Evolutionary conservation across 2,329 filamentous ascomycete species (phyloP).

Genomic region (Fusarium praegraminearum): DNA sequence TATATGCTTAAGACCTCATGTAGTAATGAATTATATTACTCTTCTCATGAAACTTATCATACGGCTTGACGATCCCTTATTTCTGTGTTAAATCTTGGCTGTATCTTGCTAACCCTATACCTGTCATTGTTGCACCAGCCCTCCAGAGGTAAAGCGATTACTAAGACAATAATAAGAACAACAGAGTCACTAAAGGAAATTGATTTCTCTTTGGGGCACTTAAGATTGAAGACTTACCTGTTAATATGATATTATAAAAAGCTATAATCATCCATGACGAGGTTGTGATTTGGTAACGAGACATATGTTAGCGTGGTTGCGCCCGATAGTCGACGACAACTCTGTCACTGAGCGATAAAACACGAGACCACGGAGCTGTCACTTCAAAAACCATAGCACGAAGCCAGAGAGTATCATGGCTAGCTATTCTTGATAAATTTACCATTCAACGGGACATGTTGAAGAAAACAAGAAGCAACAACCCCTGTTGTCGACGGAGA

Average conservation of each 20-base stretch:
- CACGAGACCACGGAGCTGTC: not conserved
- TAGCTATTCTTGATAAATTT: not conserved
- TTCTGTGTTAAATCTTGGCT: too few species aligned
- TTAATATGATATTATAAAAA: not conserved
- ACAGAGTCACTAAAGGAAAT: not conserved
- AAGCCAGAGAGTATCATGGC: too few species aligned
- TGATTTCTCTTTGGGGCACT: not conserved
- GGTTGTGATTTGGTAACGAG: not conserved
- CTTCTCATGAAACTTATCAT: too few species aligned
- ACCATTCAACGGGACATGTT: too few species aligned
- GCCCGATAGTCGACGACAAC: not conserved
- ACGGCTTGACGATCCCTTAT: too few species aligned
- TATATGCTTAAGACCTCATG: too few species aligned
- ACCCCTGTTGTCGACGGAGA: not conserved
- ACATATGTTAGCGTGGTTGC: not conserved
- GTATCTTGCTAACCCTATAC: not conserved
- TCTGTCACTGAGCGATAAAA: not conserved
- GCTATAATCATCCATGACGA: not conserved
- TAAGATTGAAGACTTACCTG: not conserved
- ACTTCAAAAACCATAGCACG: not conserved
- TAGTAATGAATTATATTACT: too few species aligned
- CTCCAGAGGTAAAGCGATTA: not conserved
- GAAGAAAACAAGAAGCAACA: not conserved
- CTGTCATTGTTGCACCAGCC: not conserved
- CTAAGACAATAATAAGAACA: not conserved